Evolutionary conservation across 176 grass and related monocot genomes (phyloP), one percentile per base, ranked within the genome.

Genomic region (barley (Hordeum vulgare)): DNA sequence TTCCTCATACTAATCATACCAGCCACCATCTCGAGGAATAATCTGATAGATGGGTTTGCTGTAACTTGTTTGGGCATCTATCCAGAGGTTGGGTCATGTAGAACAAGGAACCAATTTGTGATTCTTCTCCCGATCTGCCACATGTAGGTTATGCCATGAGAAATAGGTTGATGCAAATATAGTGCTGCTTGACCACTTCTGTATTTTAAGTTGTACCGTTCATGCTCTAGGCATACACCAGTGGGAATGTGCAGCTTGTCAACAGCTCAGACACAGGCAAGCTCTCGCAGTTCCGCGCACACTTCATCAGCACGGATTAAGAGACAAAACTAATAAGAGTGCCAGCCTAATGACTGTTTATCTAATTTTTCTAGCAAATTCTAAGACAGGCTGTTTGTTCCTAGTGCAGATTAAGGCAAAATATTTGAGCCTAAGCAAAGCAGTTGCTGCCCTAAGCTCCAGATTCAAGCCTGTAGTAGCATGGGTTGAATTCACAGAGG

Each of bases 401-500:
- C 66, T 6, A 23, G 56, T 87, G 72, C 88, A 96, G 93, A 87
- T 99, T 51, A 96, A 99, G 84, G 65, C 68, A 85, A 99, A 96
- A 78, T 96, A 99, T 14, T 66, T 94, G 59, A 96, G 93, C 81
- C 84, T 99, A 74, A 90, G 73, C 75, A 92, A 92, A 94, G 83
- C 74, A 81, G 89, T 93, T 20, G 73, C 86, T 61, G 90, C 85
- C 59, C 91, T 82, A 36, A 87, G 84, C 65, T 84, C 80, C 39
- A 65, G 78, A 76, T 99, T 96, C 87, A 96, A 96, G 57, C 96
- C 96, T 64, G 36, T 94, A 72, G 96, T 99, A 60, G 96, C 91
- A 69, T 99, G 96, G 93, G 80, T 98, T 42, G 91, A 90, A 42
- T 96, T 85, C 74, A 86, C 87, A 74, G 80, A 98, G 96, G 93